Evolutionary conservation across 768 basidiomycete genomes (phyloP).

Genomic region (Suillus alpinus): DNA sequence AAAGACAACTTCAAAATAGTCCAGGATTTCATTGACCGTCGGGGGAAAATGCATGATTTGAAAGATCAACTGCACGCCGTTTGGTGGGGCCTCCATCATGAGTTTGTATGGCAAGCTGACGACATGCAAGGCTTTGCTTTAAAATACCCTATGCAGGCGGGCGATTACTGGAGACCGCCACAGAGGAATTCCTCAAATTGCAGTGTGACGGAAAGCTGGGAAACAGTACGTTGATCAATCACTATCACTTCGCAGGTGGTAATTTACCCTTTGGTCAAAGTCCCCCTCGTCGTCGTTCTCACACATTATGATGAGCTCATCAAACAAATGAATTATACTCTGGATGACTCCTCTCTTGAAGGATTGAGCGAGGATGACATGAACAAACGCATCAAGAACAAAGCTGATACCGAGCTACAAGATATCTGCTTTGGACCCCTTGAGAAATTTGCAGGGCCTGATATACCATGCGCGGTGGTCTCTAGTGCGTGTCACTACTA

Average conservation of each 20-base stretch:
- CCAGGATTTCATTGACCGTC: neutral
- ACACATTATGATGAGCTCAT: constrained; percentile 2
- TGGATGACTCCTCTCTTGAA: too few species aligned
- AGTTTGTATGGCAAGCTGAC: neutral
- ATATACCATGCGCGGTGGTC: too few species aligned
- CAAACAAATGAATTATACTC: neutral
- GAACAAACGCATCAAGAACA: too few species aligned
- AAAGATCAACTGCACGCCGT: neutral
- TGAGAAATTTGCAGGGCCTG: too few species aligned
- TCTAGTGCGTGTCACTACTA: too few species aligned
- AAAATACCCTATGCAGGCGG: neutral
- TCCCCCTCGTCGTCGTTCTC: constrained; percentile 5
- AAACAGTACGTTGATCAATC: neutral
- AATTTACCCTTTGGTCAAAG: neutral
- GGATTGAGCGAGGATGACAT: too few species aligned
- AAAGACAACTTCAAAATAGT: neutral
- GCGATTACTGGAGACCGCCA: constrained; percentile 5
- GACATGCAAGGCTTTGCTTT: constrained; percentile 1
- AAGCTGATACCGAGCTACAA: too few species aligned
- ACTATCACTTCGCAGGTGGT: neutral
- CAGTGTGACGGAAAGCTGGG: neutral
- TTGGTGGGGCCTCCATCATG: neutral
- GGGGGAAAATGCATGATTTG: neutral
- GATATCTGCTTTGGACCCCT: neutral
- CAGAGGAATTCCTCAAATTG: neutral